A percentile compares a stretch with the other conserved stretches of the same genome.
phyloP scores from a whole-genome alignment of 441 rosid species.

The Erodium moschatum region DNA sequence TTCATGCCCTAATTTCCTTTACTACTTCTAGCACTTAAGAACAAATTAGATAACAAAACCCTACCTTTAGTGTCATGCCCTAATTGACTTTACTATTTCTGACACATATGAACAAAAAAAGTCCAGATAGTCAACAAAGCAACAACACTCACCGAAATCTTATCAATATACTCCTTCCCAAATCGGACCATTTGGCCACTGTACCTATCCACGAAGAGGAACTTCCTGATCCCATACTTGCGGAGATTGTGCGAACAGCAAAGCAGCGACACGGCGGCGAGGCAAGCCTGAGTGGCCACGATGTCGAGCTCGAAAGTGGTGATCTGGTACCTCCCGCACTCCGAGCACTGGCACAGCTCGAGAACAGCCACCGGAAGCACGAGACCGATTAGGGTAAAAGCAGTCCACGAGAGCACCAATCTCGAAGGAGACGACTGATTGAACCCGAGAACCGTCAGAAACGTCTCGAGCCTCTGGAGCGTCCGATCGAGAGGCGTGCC shows the following conservation, averaged over 20 bases:
- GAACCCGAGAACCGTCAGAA: slow-evolving; percentile 27
- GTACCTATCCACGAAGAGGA: slow-evolving; percentile 68
- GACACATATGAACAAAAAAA: background rate
- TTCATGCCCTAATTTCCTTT: no score
- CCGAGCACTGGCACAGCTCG: slow-evolving; percentile 43
- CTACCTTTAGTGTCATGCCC: no score
- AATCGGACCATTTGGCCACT: slow-evolving; percentile 48
- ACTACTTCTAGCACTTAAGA: no score
- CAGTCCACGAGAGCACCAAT: slow-evolving; percentile 39
- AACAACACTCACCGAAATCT: slow-evolving; percentile 18
- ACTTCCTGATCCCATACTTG: slow-evolving; percentile 61
- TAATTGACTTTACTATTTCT: no score
- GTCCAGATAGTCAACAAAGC: slow-evolving; percentile 12
- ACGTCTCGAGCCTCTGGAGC: slow-evolving; percentile 20
- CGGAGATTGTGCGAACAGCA: slow-evolving; percentile 70
- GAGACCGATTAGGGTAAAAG: slow-evolving; percentile 43
- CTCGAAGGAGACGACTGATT: slow-evolving; percentile 18
- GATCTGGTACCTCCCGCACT: slow-evolving; percentile 42
- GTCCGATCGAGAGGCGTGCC: slow-evolving; percentile 24
- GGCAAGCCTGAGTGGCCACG: slow-evolving; percentile 52
- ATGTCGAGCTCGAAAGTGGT: slow-evolving; percentile 55
- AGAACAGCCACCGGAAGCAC: slow-evolving; percentile 44
- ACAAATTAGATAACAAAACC: no score
- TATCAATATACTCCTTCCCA: slow-evolving; percentile 35
- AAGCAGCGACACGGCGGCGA: slow-evolving; percentile 62